Evolutionary conservation across 2,329 filamentous ascomycete genomes (phyloP).

Genomic region (Monilinia fructigena): DNA sequence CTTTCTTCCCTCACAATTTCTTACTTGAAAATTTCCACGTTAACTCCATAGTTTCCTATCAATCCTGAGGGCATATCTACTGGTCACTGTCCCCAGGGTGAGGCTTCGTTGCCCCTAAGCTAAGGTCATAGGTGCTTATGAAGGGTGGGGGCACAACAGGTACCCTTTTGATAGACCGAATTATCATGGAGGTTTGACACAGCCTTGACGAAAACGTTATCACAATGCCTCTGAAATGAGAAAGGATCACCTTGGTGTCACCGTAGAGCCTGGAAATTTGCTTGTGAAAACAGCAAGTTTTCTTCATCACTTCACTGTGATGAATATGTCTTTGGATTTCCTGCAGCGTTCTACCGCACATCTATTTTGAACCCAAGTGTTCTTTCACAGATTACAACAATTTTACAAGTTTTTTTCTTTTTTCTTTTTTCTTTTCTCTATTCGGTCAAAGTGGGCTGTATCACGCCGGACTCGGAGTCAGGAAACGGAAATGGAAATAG

Average conservation of each 20-base stretch:
- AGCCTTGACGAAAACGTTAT: too few species aligned
- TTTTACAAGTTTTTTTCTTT: neutral
- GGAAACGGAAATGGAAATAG: neutral
- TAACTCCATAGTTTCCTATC: neutral
- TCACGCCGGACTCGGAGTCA: neutral
- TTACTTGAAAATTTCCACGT: neutral
- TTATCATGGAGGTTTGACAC: too few species aligned
- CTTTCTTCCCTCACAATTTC: neutral
- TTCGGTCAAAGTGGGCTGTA: neutral
- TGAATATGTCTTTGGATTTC: neutral
- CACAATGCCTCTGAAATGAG: neutral
- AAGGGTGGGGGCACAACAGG: neutral
- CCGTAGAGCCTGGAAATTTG: too few species aligned
- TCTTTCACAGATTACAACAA: neutral
- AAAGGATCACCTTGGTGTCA: neutral
- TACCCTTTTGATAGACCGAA: neutral
- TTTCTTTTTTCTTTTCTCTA: too few species aligned
- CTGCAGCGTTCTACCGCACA: neutral
- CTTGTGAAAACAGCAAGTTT: neutral
- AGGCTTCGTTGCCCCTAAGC: too few species aligned
- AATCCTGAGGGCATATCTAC: neutral
- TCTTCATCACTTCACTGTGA: neutral
- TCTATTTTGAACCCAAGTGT: neutral
- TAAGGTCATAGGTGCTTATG: neutral
- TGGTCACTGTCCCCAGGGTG: neutral